phyloP scores from a whole-genome alignment of 2,329 filamentous ascomycete genomes.

The Trichoderma pleuroti region DNA sequence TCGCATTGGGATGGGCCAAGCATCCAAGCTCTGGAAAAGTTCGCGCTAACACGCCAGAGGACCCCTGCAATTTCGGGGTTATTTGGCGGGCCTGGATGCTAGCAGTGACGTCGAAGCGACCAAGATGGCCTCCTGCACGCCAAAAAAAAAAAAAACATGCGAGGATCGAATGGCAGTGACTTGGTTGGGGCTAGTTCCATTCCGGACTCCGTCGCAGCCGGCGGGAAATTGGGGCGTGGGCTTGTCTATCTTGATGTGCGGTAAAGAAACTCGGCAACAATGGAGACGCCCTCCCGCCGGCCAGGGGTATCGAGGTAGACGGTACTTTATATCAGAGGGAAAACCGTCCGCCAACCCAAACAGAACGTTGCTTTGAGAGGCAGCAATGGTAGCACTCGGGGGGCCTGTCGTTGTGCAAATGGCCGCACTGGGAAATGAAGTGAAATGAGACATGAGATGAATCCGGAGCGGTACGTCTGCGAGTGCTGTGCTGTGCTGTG shows the following conservation, averaged over 20 bases:
- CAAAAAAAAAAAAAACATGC: slow-evolving; percentile 17
- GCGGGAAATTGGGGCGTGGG: slow-evolving; percentile 9
- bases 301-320: not conserved
- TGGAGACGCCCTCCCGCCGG: slow-evolving; percentile 12
- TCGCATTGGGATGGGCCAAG: slow-evolving; percentile 14
- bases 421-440: not conserved
- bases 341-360: not conserved
- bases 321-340: not conserved
- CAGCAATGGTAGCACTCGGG: not conserved
- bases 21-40: slow-evolving; percentile 12
- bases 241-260: not conserved
- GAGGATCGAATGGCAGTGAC: slow-evolving; percentile 13
- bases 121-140: slow-evolving; percentile 14
- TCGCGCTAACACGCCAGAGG: not conserved
- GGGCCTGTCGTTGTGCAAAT: not conserved
- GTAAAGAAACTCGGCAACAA: slow-evolving; percentile 9
- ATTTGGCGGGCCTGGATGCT: slow-evolving; percentile 9
- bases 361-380: not conserved
- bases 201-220: slow-evolving; percentile 14
- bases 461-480: not conserved
- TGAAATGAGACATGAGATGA: not conserved
- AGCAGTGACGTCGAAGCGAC: slow-evolving; percentile 14
- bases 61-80: slow-evolving; percentile 18
- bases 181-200: slow-evolving; percentile 10
- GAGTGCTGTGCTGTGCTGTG: not conserved